Evolutionary conservation across 2,329 filamentous ascomycete species (phyloP).

Genomic region (Teratosphaeria zuluensis): DNA sequence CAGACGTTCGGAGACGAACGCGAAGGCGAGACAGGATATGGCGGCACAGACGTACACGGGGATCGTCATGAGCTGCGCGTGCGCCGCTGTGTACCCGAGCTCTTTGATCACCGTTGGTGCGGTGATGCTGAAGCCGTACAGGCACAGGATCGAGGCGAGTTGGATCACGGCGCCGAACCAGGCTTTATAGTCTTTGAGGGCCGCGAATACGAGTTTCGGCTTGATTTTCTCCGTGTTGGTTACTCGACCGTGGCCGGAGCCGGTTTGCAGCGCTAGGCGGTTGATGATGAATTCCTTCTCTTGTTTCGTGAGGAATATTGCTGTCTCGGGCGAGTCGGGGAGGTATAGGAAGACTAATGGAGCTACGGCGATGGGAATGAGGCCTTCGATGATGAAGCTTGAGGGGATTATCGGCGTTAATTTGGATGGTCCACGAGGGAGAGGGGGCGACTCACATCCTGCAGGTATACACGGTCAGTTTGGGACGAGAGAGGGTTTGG

Average conservation of each 20-base stretch:
- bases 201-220: slow-evolving; percentile 25
- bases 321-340: slow-evolving; percentile 57
- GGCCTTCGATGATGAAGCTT: slow-evolving; percentile 57
- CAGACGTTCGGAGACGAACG: slow-evolving; percentile 8
- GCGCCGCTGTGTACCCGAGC: slow-evolving; percentile 34
- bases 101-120: slow-evolving; percentile 44
- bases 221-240: slow-evolving; percentile 24
- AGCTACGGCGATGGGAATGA: slow-evolving; percentile 17
- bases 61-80: slow-evolving; percentile 37
- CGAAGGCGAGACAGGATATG: slow-evolving; percentile 13
- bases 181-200: slow-evolving; percentile 38
- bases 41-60: slow-evolving; percentile 30
- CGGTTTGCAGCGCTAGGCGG: slow-evolving; percentile 26
- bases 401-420: slow-evolving; percentile 21
- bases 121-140: slow-evolving; percentile 52
- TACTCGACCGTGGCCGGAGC: slow-evolving; percentile 8
- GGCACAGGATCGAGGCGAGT: slow-evolving; percentile 38
- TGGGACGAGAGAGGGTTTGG: no score
- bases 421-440: background rate
- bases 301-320: slow-evolving; percentile 48
- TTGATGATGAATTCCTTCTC: slow-evolving; percentile 40
- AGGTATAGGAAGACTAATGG: slow-evolving; percentile 31
- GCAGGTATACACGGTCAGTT: background rate
- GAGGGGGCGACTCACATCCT: background rate
- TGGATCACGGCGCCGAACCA: slow-evolving; percentile 18